Evolutionary conservation across 805 yeast species (phyloP), one percentile per base, ranked within the genome.

Genomic region (Pichia californica): DNA sequence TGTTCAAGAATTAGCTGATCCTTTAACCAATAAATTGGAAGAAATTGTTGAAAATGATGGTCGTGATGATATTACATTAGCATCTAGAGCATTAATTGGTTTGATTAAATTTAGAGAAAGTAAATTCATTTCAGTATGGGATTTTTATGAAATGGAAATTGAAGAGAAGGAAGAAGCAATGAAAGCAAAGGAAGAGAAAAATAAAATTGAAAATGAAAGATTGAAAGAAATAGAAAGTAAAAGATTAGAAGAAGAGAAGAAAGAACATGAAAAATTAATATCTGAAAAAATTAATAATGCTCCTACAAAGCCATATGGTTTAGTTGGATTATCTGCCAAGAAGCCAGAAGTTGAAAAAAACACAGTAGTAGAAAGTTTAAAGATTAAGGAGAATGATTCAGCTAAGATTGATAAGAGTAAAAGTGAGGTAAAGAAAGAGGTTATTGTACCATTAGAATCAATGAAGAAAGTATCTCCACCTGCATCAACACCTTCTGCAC

Each of bases 21-120:
- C 55, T 7, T 55, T 88, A 2, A 60, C 71, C 7, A 63, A 59
- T 5, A 61, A 69, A 10, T 64, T 89, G 28, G 70, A 75, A 26
- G 52, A 55, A 1, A 74, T 84, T 18, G 55, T 76, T 7, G 48
- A 59, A 5, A 55, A 59, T 0, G 97, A 89, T 49, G 11, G 64
- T 4, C 73, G 97, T 50, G 89, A 85, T 43, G 98, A 89, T 61
- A 71, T 89, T 53, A 83, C 77, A 54, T 66, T 89, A 29, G 81
- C 96, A 1, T 79, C 88, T 0, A 77, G 71, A 58, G 89, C 93
- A 2, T 68, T 84, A 41, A 64, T 76, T 40, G 89, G 88, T 0
- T 80, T 80, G 47, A 61, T 83, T 20, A 75, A 73, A 44, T 76
- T 86, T 0, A 68, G 79, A 35, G 61, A 74, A 18, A 69, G 66